These are phyloP conservation scores for Amylostereum chailletii DNA, from an alignment of 1,284 basidiomycete species.

Conservation along the genomic window DNA sequence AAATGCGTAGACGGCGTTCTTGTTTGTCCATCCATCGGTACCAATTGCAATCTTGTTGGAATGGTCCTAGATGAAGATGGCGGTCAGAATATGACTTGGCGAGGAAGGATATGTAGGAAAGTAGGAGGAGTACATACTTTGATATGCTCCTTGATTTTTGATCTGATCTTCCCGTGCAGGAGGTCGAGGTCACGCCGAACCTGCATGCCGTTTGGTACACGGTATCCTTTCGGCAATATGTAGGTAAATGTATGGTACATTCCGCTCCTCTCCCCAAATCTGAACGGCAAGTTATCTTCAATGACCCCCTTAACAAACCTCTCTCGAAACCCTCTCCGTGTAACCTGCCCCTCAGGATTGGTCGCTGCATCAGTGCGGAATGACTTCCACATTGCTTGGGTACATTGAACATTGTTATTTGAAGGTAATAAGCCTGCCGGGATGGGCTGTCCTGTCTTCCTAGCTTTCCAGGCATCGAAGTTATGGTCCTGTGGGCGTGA, in stretches of 20 bases:
- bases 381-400: not conserved
- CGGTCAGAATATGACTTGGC: not conserved
- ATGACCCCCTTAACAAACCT: not conserved
- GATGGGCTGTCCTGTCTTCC: not conserved
- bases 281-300: not conserved
- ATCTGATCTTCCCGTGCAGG: not conserved
- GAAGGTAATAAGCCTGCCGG: not conserved
- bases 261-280: not conserved
- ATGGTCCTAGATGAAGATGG: not conserved
- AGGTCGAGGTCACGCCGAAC: not conserved
- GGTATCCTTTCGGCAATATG: not conserved
- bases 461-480: not conserved
- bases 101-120: too few relatives aligned
- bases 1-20: conserved; percentile 13
- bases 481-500: too few relatives aligned
- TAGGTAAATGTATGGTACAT: not conserved
- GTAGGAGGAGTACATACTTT: not conserved
- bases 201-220: not conserved
- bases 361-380: not conserved
- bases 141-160: not conserved
- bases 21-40: conserved; percentile 12
- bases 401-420: not conserved
- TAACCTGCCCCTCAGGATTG: not conserved
- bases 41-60: conserved; percentile 8
- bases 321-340: not conserved